phyloP scores from a whole-genome alignment of 345 rosid species.

The Hibiscus tridactylites region DNA sequence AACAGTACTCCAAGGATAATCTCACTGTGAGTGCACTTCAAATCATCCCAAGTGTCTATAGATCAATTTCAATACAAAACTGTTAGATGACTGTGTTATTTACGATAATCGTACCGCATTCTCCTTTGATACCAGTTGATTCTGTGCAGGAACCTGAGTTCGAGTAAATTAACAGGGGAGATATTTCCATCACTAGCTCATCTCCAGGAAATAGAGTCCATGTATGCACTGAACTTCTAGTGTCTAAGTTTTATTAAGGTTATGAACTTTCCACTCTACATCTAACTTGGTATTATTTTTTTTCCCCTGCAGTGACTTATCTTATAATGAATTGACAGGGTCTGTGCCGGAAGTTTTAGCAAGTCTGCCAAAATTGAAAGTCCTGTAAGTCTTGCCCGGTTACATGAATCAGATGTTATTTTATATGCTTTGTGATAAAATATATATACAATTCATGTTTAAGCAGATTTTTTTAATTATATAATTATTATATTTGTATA shows the following conservation, averaged over 20 bases:
- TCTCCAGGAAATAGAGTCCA: constrained; percentile 14
- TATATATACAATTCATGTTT: background rate
- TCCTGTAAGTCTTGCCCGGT: constrained; percentile 15
- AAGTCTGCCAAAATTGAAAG: constrained; percentile 16
- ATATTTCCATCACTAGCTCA: constrained; percentile 10
- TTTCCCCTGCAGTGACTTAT: constrained; percentile 21
- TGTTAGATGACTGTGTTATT: background rate
- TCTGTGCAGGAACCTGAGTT: constrained; percentile 20
- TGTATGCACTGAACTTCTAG: constrained; percentile 14
- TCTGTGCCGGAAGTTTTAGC: constrained; percentile 21
- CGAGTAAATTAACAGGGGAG: constrained; percentile 22
- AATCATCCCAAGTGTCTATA: background rate
- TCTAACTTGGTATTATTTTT: background rate
- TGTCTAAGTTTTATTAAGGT: background rate
- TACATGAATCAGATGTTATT: background rate
- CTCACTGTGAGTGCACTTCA: constrained; percentile 23
- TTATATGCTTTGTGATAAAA: background rate
- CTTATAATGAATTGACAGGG: constrained; percentile 26
- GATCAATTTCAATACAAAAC: background rate
- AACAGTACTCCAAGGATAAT: constrained; percentile 21
- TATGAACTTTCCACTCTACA: background rate
- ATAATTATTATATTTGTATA: background rate
- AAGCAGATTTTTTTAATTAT: background rate
- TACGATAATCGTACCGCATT: background rate
- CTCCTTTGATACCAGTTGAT: background rate